Percentiles rank a stretch among this genome's conserved stretches.
Conservation (phyloP, 179 eudicot genomes). For the Corrigiola litoralis region DNA sequence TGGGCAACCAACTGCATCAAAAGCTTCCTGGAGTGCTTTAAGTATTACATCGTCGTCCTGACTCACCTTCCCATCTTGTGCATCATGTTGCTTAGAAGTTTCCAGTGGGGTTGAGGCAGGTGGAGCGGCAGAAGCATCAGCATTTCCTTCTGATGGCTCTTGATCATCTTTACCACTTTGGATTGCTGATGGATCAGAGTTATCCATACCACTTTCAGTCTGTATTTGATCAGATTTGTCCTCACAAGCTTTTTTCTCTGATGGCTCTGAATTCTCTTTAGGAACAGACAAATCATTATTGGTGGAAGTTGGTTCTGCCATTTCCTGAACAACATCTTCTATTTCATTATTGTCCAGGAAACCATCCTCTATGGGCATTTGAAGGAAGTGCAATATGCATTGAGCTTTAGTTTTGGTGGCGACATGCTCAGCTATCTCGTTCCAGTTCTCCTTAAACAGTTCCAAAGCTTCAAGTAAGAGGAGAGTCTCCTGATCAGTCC, state of each 20-base stretch:
- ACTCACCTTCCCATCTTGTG: constrained; percentile 29
- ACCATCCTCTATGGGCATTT: constrained; percentile 95
- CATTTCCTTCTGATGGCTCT: constrained; percentile 35
- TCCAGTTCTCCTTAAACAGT: constrained; percentile 92
- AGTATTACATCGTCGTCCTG: constrained; percentile 49
- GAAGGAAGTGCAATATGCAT: constrained; percentile 93
- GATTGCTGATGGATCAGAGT: constrained; percentile 32
- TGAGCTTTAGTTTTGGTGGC: constrained; percentile 98
- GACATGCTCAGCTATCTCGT: constrained; percentile 98
- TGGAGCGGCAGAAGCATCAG: constrained; percentile 23
- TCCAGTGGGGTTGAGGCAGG: constrained; percentile 33
- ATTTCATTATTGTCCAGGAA: constrained; percentile 52
- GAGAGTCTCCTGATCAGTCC: constrained; percentile 99
- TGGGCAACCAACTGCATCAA: constrained; percentile 68
- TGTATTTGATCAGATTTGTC: constrained; percentile 33
- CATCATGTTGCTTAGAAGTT: constrained; percentile 39
- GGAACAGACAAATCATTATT: constrained; percentile 34
- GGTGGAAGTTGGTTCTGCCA: constrained; percentile 31
- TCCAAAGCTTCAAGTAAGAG: constrained; percentile 96
- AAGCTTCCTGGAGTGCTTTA: constrained; percentile 86
- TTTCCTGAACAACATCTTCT: constrained; percentile 35
- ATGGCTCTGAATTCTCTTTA: constrained; percentile 45
- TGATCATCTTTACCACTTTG: constrained; percentile 37
- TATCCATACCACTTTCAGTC: constrained; percentile 21
- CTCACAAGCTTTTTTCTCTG: constrained; percentile 25